phyloP scores from a whole-genome alignment of 1,139 yeast genomes.

The Geotrichum histeridarum region DNA sequence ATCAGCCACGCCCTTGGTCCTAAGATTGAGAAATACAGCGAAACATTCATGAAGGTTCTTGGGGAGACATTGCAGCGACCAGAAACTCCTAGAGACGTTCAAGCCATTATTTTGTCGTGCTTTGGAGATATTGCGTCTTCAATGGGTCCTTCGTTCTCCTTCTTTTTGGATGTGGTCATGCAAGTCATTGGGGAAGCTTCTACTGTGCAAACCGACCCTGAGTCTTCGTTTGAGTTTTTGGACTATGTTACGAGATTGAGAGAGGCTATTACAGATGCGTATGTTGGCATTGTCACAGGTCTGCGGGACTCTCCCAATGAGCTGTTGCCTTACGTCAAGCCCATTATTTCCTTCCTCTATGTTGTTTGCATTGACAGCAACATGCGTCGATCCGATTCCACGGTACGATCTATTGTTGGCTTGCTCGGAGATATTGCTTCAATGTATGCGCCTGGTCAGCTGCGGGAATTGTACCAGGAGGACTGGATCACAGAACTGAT shows the following conservation, averaged over 20 bases:
- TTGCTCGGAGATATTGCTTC: constrained; percentile 87
- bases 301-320: constrained; percentile 63
- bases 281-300: constrained; percentile 92
- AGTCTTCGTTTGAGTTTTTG: constrained; percentile 60
- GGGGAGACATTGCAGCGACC: constrained; percentile 65
- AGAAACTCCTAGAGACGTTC: constrained; percentile 68
- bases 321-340: constrained; percentile 58
- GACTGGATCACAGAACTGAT: constrained; percentile 77
- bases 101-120: constrained; percentile 84
- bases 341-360: constrained; percentile 66
- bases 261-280: constrained; percentile 88
- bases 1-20: constrained; percentile 85
- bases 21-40: constrained; percentile 65
- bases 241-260: constrained; percentile 70
- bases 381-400: constrained; percentile 56
- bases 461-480: constrained; percentile 59
- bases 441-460: constrained; percentile 76
- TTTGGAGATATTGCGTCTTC: constrained; percentile 94
- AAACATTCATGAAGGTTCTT: constrained; percentile 74
- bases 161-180: constrained; percentile 76
- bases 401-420: constrained; percentile 77
- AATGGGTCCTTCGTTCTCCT: constrained; percentile 68
- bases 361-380: constrained; percentile 56
- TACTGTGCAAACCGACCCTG: constrained; percentile 44
- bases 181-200: constrained; percentile 58